Percentiles rank a stretch among this genome's conserved stretches.
phyloP scores from a whole-genome alignment of 2,329 filamentous ascomycete genomes.

The Leptographium wingfieldii region DNA sequence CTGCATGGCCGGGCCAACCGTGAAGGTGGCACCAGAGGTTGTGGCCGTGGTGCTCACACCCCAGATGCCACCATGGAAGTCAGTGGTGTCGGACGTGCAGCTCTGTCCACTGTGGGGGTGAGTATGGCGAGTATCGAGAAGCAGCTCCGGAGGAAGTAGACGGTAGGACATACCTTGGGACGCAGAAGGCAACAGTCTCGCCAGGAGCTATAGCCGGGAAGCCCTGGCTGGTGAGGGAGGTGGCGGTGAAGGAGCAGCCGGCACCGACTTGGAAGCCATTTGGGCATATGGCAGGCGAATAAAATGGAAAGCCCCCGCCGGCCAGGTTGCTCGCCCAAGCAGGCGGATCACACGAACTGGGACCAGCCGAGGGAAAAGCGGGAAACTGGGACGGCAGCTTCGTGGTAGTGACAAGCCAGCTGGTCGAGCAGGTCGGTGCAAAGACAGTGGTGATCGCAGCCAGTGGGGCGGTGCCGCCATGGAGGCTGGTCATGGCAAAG shows the following conservation, averaged over 20 bases:
- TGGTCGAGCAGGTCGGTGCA: constrained; percentile 24
- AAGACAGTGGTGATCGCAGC: constrained; percentile 28
- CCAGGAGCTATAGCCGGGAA: constrained; percentile 10
- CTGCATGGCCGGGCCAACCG: constrained; percentile 25
- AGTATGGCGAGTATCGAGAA: neutral
- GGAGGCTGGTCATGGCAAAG: constrained; percentile 11
- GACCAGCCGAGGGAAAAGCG: constrained; percentile 17
- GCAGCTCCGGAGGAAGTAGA: neutral
- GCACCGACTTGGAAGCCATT: constrained; percentile 22
- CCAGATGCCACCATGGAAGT: constrained; percentile 27
- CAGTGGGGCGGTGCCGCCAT: constrained; percentile 19
- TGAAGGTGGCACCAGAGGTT: constrained; percentile 12
- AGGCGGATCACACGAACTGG: constrained; percentile 20
- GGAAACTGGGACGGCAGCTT: constrained; percentile 27
- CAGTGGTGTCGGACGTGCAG: constrained; percentile 27
- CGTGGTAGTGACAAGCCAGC: constrained; percentile 27
- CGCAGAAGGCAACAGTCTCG: constrained; percentile 15
- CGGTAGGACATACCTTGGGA: constrained; percentile 11
- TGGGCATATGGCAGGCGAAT: constrained; percentile 28
- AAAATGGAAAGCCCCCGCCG: constrained; percentile 24
- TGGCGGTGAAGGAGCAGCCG: constrained; percentile 15
- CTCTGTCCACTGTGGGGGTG: constrained; percentile 18
- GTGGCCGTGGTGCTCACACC: constrained; percentile 17
- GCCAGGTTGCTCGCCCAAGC: constrained; percentile 22
- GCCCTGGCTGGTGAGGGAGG: constrained; percentile 7